phyloP scores from a whole-genome alignment of 2,329 filamentous ascomycete species.

The Phaeosphaeria sp. region DNA sequence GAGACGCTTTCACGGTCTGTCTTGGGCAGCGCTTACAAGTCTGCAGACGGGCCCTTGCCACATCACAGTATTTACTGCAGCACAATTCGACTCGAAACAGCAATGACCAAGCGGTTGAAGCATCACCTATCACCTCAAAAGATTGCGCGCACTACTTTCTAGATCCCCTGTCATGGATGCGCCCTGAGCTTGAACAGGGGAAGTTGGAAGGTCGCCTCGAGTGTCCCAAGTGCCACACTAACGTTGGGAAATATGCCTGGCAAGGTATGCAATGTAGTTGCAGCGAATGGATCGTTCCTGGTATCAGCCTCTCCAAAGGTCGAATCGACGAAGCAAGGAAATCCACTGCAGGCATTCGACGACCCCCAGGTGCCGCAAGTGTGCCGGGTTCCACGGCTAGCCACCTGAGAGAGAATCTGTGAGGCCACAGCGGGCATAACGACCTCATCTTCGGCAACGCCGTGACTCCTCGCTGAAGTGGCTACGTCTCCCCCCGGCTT shows the following conservation, averaged over 20 bases:
- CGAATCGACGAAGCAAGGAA: slow-evolving; percentile 74
- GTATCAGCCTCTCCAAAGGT: slow-evolving; percentile 82
- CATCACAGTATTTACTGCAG: slow-evolving; percentile 69
- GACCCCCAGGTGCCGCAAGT: slow-evolving; percentile 35
- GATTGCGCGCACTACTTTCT: slow-evolving; percentile 87
- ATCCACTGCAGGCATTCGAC: slow-evolving; percentile 39
- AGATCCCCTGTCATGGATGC: slow-evolving; percentile 96
- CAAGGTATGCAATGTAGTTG: slow-evolving; percentile 94
- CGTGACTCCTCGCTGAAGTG: not conserved
- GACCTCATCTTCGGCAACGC: not conserved
- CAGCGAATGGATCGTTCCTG: slow-evolving; percentile 87
- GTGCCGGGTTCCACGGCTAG: not conserved
- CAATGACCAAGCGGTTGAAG: slow-evolving; percentile 17
- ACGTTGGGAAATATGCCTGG: slow-evolving; percentile 94
- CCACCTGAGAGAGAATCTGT: slow-evolving; percentile 1
- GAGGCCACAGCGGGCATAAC: not conserved
- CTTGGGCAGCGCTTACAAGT: slow-evolving; percentile 33
- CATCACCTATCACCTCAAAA: slow-evolving; percentile 22
- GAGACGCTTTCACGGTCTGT: slow-evolving; percentile 11
- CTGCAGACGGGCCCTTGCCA: slow-evolving; percentile 65
- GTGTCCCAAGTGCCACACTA: slow-evolving; percentile 85
- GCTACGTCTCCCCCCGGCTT: no score
- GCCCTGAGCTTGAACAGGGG: slow-evolving; percentile 79
- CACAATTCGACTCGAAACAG: slow-evolving; percentile 57
- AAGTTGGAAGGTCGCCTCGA: slow-evolving; percentile 82